phyloP scores from a whole-genome alignment of 2,329 filamentous ascomycete genomes.

The Rhexocercosporidium sp. region DNA sequence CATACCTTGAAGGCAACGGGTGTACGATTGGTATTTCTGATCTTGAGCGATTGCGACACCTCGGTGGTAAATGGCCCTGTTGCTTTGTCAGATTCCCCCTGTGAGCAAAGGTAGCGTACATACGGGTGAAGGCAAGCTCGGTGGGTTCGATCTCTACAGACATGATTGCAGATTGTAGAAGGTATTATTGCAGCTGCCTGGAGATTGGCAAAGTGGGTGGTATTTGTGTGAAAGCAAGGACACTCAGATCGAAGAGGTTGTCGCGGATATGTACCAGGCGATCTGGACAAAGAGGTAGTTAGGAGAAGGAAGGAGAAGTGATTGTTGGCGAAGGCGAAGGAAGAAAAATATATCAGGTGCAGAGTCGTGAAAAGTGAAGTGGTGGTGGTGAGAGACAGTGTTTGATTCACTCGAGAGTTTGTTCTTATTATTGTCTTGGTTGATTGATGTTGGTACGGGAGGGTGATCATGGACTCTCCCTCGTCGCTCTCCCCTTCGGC shows the following conservation, averaged over 20 bases:
- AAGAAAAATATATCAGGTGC: constrained; percentile 4
- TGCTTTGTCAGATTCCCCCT: constrained; percentile 23
- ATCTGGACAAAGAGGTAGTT: constrained; percentile 1
- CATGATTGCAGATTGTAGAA: constrained; percentile 62
- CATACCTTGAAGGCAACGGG: constrained; percentile 74
- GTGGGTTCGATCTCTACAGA: constrained; percentile 91
- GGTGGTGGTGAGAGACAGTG: background rate
- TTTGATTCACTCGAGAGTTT: background rate
- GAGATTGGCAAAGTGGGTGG: background rate
- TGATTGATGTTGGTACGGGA: too few relatives aligned
- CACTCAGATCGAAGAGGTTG: constrained; percentile 7
- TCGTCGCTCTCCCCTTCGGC: too few relatives aligned
- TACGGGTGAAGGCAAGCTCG: constrained; percentile 94
- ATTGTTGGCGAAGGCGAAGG: background rate
- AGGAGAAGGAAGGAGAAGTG: background rate
- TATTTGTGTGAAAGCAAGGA: constrained; percentile 4
- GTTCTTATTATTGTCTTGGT: background rate
- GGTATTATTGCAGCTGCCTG: background rate
- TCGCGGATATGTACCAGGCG: constrained; percentile 1
- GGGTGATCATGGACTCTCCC: constrained; percentile 9
- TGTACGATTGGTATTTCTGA: constrained; percentile 66
- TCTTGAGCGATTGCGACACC: constrained; percentile 67
- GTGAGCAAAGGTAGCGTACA: constrained; percentile 45
- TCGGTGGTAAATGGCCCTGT: constrained; percentile 71
- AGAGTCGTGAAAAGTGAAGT: background rate